These are phyloP conservation scores for Nitzschia inconspicua DNA, from an alignment of 108 stramenopile genomes.

Conservation along the genomic window DNA sequence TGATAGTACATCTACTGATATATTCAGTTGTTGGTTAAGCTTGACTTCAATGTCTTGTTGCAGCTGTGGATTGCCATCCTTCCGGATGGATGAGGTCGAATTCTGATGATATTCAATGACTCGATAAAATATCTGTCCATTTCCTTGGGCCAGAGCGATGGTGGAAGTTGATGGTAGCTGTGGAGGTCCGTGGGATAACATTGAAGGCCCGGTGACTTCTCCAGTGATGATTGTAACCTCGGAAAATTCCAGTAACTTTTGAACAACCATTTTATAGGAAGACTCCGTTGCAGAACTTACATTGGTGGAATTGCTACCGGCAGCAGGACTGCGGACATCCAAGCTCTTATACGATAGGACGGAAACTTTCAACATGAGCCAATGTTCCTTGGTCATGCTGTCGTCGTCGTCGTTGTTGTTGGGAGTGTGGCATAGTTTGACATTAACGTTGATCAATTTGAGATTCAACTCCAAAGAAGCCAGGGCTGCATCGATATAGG, in stretches of 20 bases:
- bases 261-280: conserved; percentile 1
- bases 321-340: conserved; percentile 12
- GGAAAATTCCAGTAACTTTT: conserved; percentile 34
- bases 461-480: conserved; percentile 44
- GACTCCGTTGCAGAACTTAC: neutral
- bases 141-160: conserved; percentile 32
- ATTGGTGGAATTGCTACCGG: no score
- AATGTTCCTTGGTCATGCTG: neutral
- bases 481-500: conserved; percentile 54
- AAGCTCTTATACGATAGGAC: conserved; percentile 55
- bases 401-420: neutral
- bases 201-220: no score
- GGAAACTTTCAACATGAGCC: conserved; percentile 39
- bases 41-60: conserved; percentile 40
- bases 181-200: no score
- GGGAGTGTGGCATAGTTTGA: conserved; percentile 21
- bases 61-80: neutral
- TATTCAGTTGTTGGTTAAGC: conserved; percentile 38
- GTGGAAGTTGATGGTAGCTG: no score
- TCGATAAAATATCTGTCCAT: conserved; percentile 29
- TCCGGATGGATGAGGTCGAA: no score
- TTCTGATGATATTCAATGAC: conserved; percentile 37
- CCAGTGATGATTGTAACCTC: conserved; percentile 24
- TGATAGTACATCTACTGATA: conserved; percentile 25
- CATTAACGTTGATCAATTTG: conserved; percentile 26